Evolutionary conservation across 176 grass and related monocot genomes (phyloP).

Genomic region (Aegilops speltoides): DNA sequence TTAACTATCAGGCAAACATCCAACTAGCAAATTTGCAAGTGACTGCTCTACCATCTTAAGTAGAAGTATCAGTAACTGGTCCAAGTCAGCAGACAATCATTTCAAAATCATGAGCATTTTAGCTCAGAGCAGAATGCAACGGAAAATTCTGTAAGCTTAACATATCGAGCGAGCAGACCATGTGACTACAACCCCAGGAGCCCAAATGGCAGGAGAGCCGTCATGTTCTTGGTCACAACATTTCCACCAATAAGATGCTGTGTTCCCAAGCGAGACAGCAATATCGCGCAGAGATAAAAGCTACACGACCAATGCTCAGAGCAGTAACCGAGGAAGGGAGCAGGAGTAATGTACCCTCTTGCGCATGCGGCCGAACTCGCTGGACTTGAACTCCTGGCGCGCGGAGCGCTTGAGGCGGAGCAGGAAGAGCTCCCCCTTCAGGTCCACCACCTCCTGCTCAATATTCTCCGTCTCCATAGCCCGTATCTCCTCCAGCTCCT

Average conservation of each 20-base stretch:
- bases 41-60: not conserved
- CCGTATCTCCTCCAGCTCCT: conserved; percentile 85
- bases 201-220: not conserved
- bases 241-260: not conserved
- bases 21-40: not conserved
- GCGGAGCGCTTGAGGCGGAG: conserved; percentile 91
- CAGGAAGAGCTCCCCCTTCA: conserved; percentile 98
- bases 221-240: not conserved
- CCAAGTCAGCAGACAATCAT: not conserved
- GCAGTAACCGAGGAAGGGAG: not conserved
- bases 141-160: not conserved
- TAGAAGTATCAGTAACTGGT: not conserved
- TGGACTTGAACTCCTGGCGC: conserved; percentile 87
- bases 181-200: not conserved
- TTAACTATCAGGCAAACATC: not conserved
- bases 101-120: not conserved
- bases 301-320: not conserved
- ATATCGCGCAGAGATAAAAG: not conserved
- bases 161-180: not conserved
- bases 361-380: conserved; percentile 76
- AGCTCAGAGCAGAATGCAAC: not conserved
- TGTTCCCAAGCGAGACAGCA: not conserved
- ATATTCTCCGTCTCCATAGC: conserved; percentile 68
- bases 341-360: conserved; percentile 56
- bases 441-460: conserved; percentile 85